Percentiles rank a stretch among this genome's conserved stretches.
These are phyloP conservation scores for Reticulascus tulasneorum DNA, from an alignment of 2,329 filamentous ascomycete species.

Conservation along the genomic window DNA sequence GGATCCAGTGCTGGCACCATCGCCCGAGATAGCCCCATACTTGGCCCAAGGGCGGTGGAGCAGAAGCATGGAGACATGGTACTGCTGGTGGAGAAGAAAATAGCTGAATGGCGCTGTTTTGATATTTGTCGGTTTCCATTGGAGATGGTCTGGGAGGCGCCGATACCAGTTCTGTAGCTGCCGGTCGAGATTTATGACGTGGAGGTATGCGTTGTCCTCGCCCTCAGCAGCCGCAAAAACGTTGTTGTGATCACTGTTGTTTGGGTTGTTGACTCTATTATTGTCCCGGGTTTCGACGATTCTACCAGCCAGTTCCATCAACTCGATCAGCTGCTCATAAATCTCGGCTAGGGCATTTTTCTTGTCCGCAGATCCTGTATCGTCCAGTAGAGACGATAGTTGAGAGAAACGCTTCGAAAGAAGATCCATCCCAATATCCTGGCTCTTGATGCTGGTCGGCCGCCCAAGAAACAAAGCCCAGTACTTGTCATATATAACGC, in stretches of 20 bases:
- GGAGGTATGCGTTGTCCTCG: slow-evolving; percentile 44
- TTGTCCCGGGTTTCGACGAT: slow-evolving; percentile 42
- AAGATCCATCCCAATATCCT: slow-evolving; percentile 45
- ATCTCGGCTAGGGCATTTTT: slow-evolving; percentile 29
- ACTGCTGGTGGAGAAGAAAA: slow-evolving; percentile 53
- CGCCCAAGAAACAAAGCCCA: slow-evolving; percentile 53
- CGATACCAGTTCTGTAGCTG: slow-evolving; percentile 53
- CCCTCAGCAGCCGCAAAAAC: slow-evolving; percentile 23
- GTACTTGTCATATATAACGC: slow-evolving; percentile 50
- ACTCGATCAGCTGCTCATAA: slow-evolving; percentile 47
- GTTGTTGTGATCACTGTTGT: slow-evolving; percentile 23
- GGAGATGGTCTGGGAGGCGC: slow-evolving; percentile 42
- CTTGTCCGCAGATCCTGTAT: slow-evolving; percentile 22
- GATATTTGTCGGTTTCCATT: slow-evolving; percentile 47
- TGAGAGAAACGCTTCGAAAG: slow-evolving; percentile 41
- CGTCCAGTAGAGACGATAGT: slow-evolving; percentile 30
- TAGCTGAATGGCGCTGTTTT: slow-evolving; percentile 46
- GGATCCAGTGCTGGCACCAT: slow-evolving; percentile 25
- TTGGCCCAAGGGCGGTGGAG: slow-evolving; percentile 50
- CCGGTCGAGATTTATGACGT: slow-evolving; percentile 46
- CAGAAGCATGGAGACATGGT: slow-evolving; percentile 48
- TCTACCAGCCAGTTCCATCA: slow-evolving; percentile 52
- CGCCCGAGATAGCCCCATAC: slow-evolving; percentile 36
- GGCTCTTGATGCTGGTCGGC: slow-evolving; percentile 49
- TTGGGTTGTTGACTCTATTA: slow-evolving; percentile 26